Evolutionary conservation across 2,329 filamentous ascomycete genomes (phyloP).

Genomic region (Alternaria sp.): DNA sequence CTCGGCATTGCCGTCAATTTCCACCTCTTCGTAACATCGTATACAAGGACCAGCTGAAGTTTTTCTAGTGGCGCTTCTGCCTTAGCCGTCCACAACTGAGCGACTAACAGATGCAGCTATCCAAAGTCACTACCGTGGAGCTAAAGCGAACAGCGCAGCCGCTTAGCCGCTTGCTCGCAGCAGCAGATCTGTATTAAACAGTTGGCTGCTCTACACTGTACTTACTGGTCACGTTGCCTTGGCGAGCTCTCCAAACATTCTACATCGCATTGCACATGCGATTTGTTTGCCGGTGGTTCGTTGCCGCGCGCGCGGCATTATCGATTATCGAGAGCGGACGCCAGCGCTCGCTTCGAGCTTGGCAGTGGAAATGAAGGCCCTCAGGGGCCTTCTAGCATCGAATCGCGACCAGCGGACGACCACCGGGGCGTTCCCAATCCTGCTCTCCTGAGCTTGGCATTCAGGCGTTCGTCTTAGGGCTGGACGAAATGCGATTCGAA

Average conservation of each 20-base stretch:
- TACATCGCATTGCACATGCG: not conserved
- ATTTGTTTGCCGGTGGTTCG: not conserved
- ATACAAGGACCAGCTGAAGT: not conserved
- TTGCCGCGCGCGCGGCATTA: constrained; percentile 5
- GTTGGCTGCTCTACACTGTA: not conserved
- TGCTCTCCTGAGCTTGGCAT: not conserved
- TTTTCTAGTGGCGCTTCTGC: not conserved
- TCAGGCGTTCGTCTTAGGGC: not conserved
- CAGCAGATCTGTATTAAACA: not conserved
- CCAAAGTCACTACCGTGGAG: not conserved
- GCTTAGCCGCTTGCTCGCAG: not conserved
- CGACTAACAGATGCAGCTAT: not conserved
- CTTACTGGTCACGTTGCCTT: not conserved
- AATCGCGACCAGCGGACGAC: not conserved
- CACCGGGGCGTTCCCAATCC: not conserved
- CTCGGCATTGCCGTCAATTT: not conserved
- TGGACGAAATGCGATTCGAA: not conserved
- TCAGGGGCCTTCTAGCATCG: not conserved
- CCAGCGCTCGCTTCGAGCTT: not conserved
- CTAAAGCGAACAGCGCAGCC: not conserved
- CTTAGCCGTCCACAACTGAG: not conserved
- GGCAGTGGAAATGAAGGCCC: constrained; percentile 13
- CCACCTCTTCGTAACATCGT: not conserved
- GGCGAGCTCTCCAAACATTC: not conserved
- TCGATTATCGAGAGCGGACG: constrained; percentile 2